Evolutionary conservation across 768 basidiomycete species (phyloP).

Genomic region (Saitozyma podzolica): DNA sequence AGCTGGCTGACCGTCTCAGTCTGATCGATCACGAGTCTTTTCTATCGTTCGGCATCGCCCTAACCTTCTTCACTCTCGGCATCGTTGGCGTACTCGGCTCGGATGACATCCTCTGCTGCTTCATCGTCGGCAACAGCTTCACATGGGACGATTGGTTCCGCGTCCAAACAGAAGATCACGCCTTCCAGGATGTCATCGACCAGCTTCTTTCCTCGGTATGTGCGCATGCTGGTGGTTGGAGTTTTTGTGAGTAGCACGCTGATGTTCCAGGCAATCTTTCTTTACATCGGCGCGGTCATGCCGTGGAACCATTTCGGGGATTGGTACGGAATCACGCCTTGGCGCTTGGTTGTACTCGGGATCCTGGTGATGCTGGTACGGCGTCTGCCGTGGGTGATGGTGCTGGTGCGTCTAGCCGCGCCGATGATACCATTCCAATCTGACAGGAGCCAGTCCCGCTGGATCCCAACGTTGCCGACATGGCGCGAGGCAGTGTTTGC

Average conservation of each 20-base stretch:
- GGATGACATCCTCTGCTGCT: constrained; percentile 55
- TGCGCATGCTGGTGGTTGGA: constrained; percentile 9
- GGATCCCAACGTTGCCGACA: constrained; percentile 49
- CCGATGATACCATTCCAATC: neutral
- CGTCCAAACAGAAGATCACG: constrained; percentile 48
- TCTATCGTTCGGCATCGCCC: constrained; percentile 53
- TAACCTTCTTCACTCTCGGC: constrained; percentile 50
- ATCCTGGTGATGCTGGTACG: constrained; percentile 53
- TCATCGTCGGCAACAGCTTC: constrained; percentile 50
- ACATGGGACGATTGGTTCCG: constrained; percentile 54
- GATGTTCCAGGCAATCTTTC: constrained; percentile 42
- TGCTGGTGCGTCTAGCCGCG: constrained; percentile 27
- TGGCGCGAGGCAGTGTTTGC: constrained; percentile 49
- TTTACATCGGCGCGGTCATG: constrained; percentile 53
- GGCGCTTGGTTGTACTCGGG: constrained; percentile 53
- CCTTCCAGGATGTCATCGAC: constrained; percentile 52
- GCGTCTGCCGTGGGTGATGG: constrained; percentile 53
- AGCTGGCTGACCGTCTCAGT: constrained; percentile 16
- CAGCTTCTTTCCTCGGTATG: constrained; percentile 43
- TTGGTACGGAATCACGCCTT: constrained; percentile 45
- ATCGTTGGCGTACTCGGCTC: constrained; percentile 54
- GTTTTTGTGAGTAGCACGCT: neutral
- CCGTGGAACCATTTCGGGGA: constrained; percentile 48
- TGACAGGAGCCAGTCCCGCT: constrained; percentile 15
- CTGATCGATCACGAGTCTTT: constrained; percentile 55